Evolutionary conservation across 768 basidiomycete genomes (phyloP).

Genomic region (Collybiopsis confluens): DNA sequence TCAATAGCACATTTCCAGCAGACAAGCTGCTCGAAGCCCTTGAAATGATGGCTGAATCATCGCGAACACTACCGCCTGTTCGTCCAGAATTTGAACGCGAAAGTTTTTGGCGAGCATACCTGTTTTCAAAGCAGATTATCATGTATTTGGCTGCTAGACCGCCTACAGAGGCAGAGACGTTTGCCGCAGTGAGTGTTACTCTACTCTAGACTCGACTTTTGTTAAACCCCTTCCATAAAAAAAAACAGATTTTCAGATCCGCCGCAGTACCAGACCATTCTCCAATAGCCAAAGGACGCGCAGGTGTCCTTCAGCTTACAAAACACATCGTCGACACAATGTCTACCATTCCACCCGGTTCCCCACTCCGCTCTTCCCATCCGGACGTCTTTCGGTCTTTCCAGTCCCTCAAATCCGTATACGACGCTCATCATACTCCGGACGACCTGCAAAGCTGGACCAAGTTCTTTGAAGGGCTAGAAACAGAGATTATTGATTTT

Average conservation of each 20-base stretch:
- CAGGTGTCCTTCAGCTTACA: not conserved
- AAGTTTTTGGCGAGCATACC: conserved; percentile 1
- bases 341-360: not conserved
- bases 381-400: conserved; percentile 3
- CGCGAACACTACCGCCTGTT: not conserved
- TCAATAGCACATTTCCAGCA: not conserved
- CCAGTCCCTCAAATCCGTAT: not conserved
- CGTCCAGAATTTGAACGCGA: not conserved
- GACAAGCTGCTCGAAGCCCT: not conserved
- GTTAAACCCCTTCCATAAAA: not conserved
- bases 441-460: conserved; percentile 4
- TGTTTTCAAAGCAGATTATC: conserved; percentile 6
- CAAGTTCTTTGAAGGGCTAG: not conserved
- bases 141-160: conserved; percentile 7
- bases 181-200: not conserved
- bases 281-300: not conserved
- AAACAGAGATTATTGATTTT: conserved; percentile 2
- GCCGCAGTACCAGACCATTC: not conserved
- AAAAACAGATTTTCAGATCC: conserved; percentile 1
- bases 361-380: not conserved
- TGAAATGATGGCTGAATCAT: not conserved
- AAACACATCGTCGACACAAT: not conserved
- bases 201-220: not conserved
- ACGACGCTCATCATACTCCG: not conserved
- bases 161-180: not conserved